Base-by-base conservation (phyloP, 768 basidiomycete genomes). In the Saitozyma sp. region DNA sequence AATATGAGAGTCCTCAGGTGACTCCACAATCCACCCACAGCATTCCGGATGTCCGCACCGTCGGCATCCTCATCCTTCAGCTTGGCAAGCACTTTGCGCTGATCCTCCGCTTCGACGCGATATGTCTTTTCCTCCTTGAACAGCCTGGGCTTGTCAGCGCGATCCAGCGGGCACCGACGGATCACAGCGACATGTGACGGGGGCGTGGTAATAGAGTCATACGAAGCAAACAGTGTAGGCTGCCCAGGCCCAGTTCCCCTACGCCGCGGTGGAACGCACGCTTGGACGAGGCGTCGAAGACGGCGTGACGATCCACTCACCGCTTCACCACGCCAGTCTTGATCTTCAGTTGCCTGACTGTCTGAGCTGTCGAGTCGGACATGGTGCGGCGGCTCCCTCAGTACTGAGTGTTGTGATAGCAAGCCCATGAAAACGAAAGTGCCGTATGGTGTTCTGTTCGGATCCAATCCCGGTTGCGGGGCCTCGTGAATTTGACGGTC, bases 261-360 rank as follows among this genome's bases (percentile, higher is more conserved):
- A n/a, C n/a, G n/a, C n/a, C n/a, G n/a, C n/a, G n/a, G n/a, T n/a
- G n/a, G n/a, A 29, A 29, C 29, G 29, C n/a, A 29, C 29, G 50
- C 45, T 46, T 46, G 13, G 45, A 17, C n/a, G 50, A 29, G 20
- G 17, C 17, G 17, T 45, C 43, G 49, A 50, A 56, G 60, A 3
- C 52, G 48, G 17, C 17, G 29, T 59, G 50, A 51, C 58, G 51
- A 14, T 71, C 71, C 74, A 58, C 63, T 66, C 71, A 76, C 74
- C 74, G 61, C 63, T 67, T 73, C 13, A 76, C 74, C 9, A 76
- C 70, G 40, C 69, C 69, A 9, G 71, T 76, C 57, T 76, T 76
- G 62, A 76, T 69, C 50, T 64, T 65, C 17, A 76, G 62, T 51
- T 76, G 74, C 48, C 72, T 48, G 39, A 68, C 29, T 10, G 71